Percentiles rank a stretch among this genome's conserved stretches.
Evolutionary conservation across 352 stramenopile species (phyloP).

Genomic region (Blastocystis sp.): DNA sequence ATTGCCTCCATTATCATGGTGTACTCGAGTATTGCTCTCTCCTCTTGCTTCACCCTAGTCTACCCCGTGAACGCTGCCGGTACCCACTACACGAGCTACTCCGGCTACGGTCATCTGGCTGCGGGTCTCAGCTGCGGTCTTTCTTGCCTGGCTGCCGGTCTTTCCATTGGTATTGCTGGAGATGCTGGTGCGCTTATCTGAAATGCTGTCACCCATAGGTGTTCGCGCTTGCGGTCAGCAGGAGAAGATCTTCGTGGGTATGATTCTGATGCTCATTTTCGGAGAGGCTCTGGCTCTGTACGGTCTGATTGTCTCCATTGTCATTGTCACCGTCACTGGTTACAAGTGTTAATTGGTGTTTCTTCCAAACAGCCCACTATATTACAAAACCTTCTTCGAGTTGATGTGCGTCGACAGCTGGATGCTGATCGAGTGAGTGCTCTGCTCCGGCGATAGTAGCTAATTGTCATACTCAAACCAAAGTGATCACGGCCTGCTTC

Average conservation of each 20-base stretch:
- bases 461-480: background rate
- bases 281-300: conserved; percentile 92
- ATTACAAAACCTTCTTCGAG: conserved; percentile 53
- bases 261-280: conserved; percentile 99
- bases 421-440: conserved; percentile 3
- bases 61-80: conserved; percentile 13
- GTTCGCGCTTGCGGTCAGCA: conserved; percentile 92
- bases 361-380: conserved; percentile 26
- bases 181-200: conserved; percentile 76
- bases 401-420: conserved; percentile 40
- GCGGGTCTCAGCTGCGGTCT: conserved; percentile 80
- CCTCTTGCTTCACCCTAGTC: conserved; percentile 38
- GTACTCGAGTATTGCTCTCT: conserved; percentile 59
- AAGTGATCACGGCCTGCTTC: background rate
- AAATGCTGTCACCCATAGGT: conserved; percentile 74
- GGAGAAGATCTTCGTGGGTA: conserved; percentile 94
- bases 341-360: conserved; percentile 15
- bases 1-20: conserved; percentile 82
- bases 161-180: conserved; percentile 82
- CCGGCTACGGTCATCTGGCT: conserved; percentile 80
- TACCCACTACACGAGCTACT: conserved; percentile 77
- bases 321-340: conserved; percentile 74
- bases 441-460: background rate
- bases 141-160: conserved; percentile 79
- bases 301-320: conserved; percentile 89